Evolutionary conservation across 2,329 filamentous ascomycete species (phyloP).

Genomic region (Teratosphaeria viscida): DNA sequence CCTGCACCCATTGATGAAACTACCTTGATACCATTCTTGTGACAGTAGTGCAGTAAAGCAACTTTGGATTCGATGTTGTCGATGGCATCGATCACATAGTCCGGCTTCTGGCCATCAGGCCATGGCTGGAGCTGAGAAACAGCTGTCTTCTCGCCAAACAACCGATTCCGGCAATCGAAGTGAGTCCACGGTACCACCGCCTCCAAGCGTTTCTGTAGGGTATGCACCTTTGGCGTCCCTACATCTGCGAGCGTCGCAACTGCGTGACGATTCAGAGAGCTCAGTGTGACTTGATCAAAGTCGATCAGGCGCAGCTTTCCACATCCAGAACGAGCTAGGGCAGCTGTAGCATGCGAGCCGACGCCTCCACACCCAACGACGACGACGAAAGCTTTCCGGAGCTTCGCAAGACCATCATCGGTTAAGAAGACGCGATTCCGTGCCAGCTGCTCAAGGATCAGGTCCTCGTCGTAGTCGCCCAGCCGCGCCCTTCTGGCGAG

Average conservation of each 20-base stretch:
- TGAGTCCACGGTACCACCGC: constrained; percentile 86
- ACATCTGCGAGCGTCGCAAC: constrained; percentile 91
- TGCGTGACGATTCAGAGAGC: constrained; percentile 89
- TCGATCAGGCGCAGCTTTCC: constrained; percentile 82
- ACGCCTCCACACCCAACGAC: constrained; percentile 92
- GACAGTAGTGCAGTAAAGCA: constrained; percentile 76
- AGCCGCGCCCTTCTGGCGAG: constrained; percentile 50
- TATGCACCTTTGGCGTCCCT: constrained; percentile 82
- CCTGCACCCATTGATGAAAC: constrained; percentile 95
- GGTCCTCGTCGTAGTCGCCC: constrained; percentile 60
- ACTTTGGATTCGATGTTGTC: constrained; percentile 99
- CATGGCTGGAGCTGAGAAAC: constrained; percentile 57
- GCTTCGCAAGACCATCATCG: constrained; percentile 65
- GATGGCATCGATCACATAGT: constrained; percentile 93
- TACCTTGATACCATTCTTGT: constrained; percentile 64
- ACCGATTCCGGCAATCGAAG: constrained; percentile 76
- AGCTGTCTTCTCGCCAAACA: constrained; percentile 63
- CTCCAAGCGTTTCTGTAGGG: constrained; percentile 66
- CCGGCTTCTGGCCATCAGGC: constrained; percentile 52
- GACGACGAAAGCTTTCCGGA: constrained; percentile 74
- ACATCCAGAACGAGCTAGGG: constrained; percentile 80
- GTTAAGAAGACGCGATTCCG: constrained; percentile 86
- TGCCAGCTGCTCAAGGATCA: constrained; percentile 89
- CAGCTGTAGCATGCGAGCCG: constrained; percentile 79
- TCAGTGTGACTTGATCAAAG: constrained; percentile 94